Evolutionary conservation across 495 filamentous ascomycete species (phyloP).

Genomic region (Lophium mytilinum): DNA sequence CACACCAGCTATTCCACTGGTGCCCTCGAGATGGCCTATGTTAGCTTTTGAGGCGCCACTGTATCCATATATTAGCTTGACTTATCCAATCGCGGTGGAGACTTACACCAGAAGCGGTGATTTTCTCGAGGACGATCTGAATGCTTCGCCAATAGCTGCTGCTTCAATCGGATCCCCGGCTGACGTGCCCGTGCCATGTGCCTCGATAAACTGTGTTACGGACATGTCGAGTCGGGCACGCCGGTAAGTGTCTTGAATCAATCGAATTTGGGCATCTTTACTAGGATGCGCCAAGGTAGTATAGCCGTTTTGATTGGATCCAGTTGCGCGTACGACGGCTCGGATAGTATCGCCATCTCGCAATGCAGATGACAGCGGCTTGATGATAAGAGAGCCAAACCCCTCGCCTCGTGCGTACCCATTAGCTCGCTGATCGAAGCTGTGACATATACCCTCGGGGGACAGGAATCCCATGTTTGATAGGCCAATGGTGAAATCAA

Average conservation of each 20-base stretch:
- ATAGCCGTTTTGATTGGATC: slow-evolving; percentile 18
- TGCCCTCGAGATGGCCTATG: slow-evolving; percentile 35
- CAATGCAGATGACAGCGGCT: slow-evolving; percentile 34
- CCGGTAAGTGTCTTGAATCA: slow-evolving; percentile 25
- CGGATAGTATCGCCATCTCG: slow-evolving; percentile 39
- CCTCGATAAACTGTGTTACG: slow-evolving; percentile 30
- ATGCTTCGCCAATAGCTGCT: slow-evolving; percentile 38
- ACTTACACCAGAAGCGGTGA: no score
- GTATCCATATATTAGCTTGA: slow-evolving; percentile 26
- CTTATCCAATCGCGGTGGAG: slow-evolving; percentile 21
- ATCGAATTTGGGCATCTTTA: background rate
- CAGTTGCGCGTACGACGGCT: slow-evolving; percentile 35
- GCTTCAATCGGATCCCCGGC: slow-evolving; percentile 40
- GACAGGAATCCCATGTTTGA: slow-evolving; percentile 12
- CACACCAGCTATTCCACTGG: slow-evolving; percentile 28
- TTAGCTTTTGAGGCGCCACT: slow-evolving; percentile 33
- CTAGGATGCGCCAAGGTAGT: background rate
- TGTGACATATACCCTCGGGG: background rate
- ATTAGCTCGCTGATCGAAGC: background rate
- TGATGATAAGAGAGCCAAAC: slow-evolving; percentile 30
- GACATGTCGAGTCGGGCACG: slow-evolving; percentile 20
- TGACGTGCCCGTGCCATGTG: slow-evolving; percentile 35
- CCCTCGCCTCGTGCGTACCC: slow-evolving; percentile 2
- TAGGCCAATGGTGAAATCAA: slow-evolving; percentile 28
- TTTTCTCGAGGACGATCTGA: slow-evolving; percentile 21